Evolutionary conservation across 116 monocot species (phyloP), one percentile per base, ranked within the genome.

Genomic region (Phalaenopsis hybrid): DNA sequence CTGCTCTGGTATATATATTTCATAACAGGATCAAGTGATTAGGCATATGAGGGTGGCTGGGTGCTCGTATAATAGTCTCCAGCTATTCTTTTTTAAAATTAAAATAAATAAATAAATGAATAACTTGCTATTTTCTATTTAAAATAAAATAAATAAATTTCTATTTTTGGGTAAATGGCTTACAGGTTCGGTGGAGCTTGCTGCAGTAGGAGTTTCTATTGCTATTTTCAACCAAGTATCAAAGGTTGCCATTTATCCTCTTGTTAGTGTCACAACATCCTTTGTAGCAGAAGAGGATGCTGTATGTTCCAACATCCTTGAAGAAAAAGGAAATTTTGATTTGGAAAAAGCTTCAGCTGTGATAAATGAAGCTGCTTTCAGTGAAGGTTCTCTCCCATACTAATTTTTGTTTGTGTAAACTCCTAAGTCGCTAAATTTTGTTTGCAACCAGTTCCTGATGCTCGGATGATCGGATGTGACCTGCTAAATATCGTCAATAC

Each of bases 181-280:
- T 84, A 48, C 85, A 93, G 92, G 91, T 81, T 83, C 90, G 10
- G 89, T 88, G 41, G 89, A 92, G 82, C 90, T 90, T 76, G 93
- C 92, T 73, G 96, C 91, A 74, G 96, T 94, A 12, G 93, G 92
- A 21, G 90, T 93, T 16, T 85, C 93, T 12, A 92, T 96, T 83
- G 92, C 94, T 16, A 83, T 92, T 74, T 94, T 94, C 81, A 95
- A 93, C 83, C 95, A 95, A 80, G 82, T 91, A 15, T 91, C 93
- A 70, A 95, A 82, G 76, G 76, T 95, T 74, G 90, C 93, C 49
- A 95, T 95, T 52, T 95, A 91, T 74, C 95, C 95, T 21, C 87
- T 95, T 74, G 93, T 95, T 46, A 95, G 95, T 78, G 93, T 95
- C 44, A 93, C 95, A 28, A 95, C 95, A 75, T 95, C 95, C 12